Percentiles rank a stretch among this genome's conserved stretches.
Evolutionary conservation across 179 eudicot species (phyloP).

Genomic region (Pouteria campechiana): DNA sequence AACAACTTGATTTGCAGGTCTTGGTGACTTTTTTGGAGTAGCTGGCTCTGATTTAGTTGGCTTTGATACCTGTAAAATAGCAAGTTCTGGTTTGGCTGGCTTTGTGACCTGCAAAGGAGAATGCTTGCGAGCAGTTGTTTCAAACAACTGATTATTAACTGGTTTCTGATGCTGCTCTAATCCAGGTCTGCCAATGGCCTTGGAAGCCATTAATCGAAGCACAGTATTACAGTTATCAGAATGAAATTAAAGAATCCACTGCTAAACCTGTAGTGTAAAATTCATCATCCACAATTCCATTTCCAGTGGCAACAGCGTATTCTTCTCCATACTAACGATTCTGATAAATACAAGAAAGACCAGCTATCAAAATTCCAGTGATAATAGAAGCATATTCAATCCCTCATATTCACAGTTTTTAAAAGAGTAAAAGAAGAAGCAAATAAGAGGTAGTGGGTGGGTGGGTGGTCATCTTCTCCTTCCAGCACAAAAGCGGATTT

Average conservation of each 20-base stretch:
- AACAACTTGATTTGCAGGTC: slow-evolving; percentile 9
- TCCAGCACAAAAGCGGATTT: too few relatives aligned
- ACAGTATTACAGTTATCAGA: slow-evolving; percentile 4
- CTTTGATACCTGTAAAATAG: slow-evolving; percentile 14
- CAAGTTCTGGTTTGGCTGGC: slow-evolving; percentile 14
- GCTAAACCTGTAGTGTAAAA: slow-evolving; percentile 14
- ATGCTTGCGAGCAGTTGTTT: slow-evolving; percentile 24
- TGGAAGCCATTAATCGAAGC: slow-evolving; percentile 51
- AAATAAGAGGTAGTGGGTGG: too few relatives aligned
- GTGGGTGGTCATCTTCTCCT: too few relatives aligned
- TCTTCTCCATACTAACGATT: too few relatives aligned
- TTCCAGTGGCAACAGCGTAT: too few relatives aligned
- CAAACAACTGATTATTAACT: slow-evolving; percentile 16
- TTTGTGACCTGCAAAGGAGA: slow-evolving; percentile 11
- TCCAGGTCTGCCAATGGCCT: slow-evolving; percentile 28
- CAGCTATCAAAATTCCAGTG: too few relatives aligned
- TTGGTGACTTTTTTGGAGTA: slow-evolving; percentile 4
- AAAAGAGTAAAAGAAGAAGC: too few relatives aligned
- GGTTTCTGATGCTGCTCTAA: slow-evolving; percentile 28
- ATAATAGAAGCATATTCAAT: too few relatives aligned
- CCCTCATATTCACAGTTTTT: too few relatives aligned
- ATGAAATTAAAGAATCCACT: slow-evolving; percentile 13
- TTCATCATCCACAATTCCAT: slow-evolving; percentile 23
- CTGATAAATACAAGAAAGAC: too few relatives aligned
- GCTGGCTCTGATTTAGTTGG: slow-evolving; percentile 9